Percentiles rank a stretch among this genome's conserved stretches.
Conservation (phyloP, 1,284 basidiomycete genomes). For the Malassezia nana region DNA sequence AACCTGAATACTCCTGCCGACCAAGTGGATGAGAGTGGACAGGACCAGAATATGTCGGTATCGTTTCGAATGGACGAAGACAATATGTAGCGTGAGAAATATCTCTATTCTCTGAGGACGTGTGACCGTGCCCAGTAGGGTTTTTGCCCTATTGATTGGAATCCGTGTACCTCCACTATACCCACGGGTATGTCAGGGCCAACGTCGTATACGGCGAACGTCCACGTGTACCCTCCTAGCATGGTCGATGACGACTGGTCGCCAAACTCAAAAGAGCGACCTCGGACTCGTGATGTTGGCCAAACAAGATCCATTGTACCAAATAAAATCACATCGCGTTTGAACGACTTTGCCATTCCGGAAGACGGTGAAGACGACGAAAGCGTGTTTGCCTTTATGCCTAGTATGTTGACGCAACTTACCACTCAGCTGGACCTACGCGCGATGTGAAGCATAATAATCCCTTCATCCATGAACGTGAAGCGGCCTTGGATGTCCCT, state of each 20-base stretch:
- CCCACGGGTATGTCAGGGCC: background rate
- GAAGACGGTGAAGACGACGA: constrained; percentile 39
- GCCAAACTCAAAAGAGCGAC: background rate
- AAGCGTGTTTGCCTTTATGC: constrained; percentile 44
- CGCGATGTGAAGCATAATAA: background rate
- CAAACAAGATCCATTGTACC: background rate
- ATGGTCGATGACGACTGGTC: background rate
- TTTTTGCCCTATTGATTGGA: too few relatives aligned
- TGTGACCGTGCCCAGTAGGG: too few relatives aligned
- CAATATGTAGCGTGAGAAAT: background rate
- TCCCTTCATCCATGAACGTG: background rate
- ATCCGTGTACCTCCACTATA: background rate
- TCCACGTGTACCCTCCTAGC: too few relatives aligned
- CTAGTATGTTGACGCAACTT: constrained; percentile 20
- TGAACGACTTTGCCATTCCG: too few relatives aligned
- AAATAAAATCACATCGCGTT: background rate
- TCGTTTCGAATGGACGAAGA: background rate
- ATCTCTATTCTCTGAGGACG: too few relatives aligned
- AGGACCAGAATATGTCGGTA: background rate
- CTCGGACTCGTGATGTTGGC: background rate
- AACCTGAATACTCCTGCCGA: background rate
- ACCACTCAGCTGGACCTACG: background rate
- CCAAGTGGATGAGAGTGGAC: background rate
- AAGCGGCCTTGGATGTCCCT: constrained; percentile 1
- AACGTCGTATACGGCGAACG: too few relatives aligned